Evolutionary conservation across 2,329 filamentous ascomycete species (phyloP).

Genomic region (Xylariales sp.): DNA sequence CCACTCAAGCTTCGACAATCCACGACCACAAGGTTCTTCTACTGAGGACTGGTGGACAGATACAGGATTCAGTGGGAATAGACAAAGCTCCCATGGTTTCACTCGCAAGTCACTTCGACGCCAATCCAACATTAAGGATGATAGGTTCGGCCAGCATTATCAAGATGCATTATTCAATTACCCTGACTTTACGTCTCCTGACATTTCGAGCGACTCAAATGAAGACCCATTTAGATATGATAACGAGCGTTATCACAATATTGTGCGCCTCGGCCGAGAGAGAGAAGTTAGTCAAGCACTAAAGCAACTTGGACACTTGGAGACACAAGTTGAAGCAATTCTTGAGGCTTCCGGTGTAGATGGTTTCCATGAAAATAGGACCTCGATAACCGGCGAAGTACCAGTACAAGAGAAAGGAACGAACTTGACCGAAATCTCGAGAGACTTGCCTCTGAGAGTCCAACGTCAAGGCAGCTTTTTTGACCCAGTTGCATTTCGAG

Average conservation of each 20-base stretch:
- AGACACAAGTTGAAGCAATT: conserved; percentile 17
- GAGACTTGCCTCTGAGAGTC: too few species aligned
- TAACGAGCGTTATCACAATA: conserved; percentile 29
- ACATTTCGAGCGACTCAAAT: conserved; percentile 29
- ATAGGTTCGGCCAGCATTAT: neutral
- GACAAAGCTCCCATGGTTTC: too few species aligned
- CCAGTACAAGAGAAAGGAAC: too few species aligned
- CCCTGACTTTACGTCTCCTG: too few species aligned
- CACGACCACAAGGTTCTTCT: conserved; percentile 6
- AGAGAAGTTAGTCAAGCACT: conserved; percentile 38
- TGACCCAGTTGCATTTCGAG: conserved; percentile 6
- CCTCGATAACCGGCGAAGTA: too few species aligned
- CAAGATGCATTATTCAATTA: conserved; percentile 4
- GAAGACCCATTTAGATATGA: conserved; percentile 45
- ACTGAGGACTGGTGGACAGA: too few species aligned
- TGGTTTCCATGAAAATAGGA: conserved; percentile 2
- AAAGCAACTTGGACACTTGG: conserved; percentile 21
- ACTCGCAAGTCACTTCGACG: too few species aligned
- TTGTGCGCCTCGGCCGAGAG: conserved; percentile 33
- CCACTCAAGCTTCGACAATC: too few species aligned
- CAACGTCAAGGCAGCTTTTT: conserved; percentile 8
- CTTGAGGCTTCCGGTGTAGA: conserved; percentile 13
- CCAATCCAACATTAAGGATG: too few species aligned
- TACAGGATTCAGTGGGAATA: too few species aligned
- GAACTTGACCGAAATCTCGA: too few species aligned